phyloP scores from a whole-genome alignment of 2,329 filamentous ascomycete genomes.

The Clarireedia hainanense region DNA sequence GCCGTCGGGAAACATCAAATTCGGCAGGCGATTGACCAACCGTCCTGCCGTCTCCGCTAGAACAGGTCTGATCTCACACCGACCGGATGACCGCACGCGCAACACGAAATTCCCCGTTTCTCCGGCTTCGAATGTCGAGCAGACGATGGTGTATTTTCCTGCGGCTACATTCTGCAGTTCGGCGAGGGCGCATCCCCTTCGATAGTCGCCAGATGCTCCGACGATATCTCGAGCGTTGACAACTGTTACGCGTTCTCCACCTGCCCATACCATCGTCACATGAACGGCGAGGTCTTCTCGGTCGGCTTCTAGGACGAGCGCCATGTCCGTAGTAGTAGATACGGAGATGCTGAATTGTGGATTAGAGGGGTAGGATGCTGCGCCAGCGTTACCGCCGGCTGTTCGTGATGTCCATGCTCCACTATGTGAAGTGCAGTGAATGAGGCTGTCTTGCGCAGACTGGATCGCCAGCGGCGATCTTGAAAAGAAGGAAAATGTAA shows the following conservation, averaged over 20 bases:
- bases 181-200: constrained; percentile 67
- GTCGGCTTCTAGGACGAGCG: constrained; percentile 65
- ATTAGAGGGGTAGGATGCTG: constrained; percentile 70
- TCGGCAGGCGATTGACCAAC: constrained; percentile 51
- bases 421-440: constrained; percentile 43
- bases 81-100: constrained; percentile 57
- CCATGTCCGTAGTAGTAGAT: constrained; percentile 49
- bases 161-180: constrained; percentile 51
- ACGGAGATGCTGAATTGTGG: constrained; percentile 73
- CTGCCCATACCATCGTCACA: constrained; percentile 74
- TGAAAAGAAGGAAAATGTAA: constrained; percentile 80
- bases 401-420: constrained; percentile 71
- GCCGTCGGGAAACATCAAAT: constrained; percentile 41
- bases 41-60: constrained; percentile 69
- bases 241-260: constrained; percentile 61
- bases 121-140: constrained; percentile 80
- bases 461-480: constrained; percentile 51
- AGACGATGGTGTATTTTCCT: constrained; percentile 80
- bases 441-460: constrained; percentile 39
- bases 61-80: constrained; percentile 51
- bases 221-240: constrained; percentile 72
- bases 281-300: constrained; percentile 67
- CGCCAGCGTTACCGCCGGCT: constrained; percentile 77
- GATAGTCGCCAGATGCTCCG: constrained; percentile 80
- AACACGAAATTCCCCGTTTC: constrained; percentile 70